Evolutionary conservation across 768 basidiomycete genomes (phyloP).

Genomic region (Suillus bovinus): DNA sequence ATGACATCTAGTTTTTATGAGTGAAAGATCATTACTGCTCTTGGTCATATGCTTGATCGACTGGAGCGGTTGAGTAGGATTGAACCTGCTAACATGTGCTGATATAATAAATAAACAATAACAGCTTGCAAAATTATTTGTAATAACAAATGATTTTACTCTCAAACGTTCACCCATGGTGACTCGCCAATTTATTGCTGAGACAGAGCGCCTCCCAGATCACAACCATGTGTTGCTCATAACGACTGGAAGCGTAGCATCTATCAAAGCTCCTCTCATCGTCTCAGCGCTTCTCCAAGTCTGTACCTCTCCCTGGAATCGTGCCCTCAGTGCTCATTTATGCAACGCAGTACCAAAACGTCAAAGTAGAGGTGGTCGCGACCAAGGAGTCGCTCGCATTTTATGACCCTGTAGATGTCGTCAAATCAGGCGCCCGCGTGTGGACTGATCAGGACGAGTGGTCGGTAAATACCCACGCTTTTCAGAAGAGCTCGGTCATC

Average conservation of each 20-base stretch:
- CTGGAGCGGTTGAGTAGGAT: too few relatives aligned
- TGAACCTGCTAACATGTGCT: not conserved
- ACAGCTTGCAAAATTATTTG: not conserved
- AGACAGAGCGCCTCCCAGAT: slow-evolving; percentile 26
- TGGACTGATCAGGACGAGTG: slow-evolving; percentile 96
- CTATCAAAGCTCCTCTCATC: slow-evolving; percentile 91
- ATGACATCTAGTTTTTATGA: too few relatives aligned
- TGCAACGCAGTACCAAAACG: slow-evolving; percentile 59
- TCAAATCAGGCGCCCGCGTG: slow-evolving; percentile 54
- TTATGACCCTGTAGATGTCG: slow-evolving; percentile 58
- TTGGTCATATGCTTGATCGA: too few relatives aligned
- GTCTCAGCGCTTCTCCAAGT: slow-evolving; percentile 72
- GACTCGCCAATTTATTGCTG: slow-evolving; percentile 25
- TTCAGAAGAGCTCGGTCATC: not conserved
- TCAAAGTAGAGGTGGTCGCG: slow-evolving; percentile 82
- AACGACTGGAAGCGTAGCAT: slow-evolving; percentile 92
- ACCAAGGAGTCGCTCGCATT: slow-evolving; percentile 81
- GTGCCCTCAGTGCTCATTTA: not conserved
- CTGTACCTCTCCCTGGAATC: not conserved
- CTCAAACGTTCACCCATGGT: not conserved
- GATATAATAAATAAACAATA: not conserved
- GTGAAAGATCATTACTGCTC: too few relatives aligned
- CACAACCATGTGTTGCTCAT: slow-evolving; percentile 73
- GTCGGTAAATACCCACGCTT: slow-evolving; percentile 55
- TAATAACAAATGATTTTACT: not conserved